Base-by-base conservation (phyloP, 2,329 filamentous ascomycete species). In the Ceratocystis destructans region DNA sequence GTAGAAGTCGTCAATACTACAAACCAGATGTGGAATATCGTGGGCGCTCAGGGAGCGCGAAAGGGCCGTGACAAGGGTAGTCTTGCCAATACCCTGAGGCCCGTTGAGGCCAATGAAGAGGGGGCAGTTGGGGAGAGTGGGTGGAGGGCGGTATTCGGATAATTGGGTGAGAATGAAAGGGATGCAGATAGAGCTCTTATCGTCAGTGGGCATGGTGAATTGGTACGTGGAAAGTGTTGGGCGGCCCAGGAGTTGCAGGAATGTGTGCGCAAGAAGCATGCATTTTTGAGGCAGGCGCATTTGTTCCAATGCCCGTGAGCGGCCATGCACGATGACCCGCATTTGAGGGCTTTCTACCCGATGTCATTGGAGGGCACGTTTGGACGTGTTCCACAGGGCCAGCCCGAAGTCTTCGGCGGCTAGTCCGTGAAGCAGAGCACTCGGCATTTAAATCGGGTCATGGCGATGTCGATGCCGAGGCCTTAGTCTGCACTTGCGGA, bases 1-100 rank as follows among this genome's bases (percentile, higher is more conserved):
- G 76, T 96, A 96, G 71, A 96, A 86, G 77, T 96, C 91, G 74
- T 96, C 92, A 70, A 96, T 87, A 74, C 88, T 92, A 74, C 90
- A 82, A 64, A 90, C 87, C 62, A 89, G 79, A 46, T 74, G 72
- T 28, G 89, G 79, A 22, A 80, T 80, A 72, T 86, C 79, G 37
- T 76, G 71, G 15, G 78, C 74, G 61, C 82, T 79, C 46, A 93
- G 82, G 15, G 82, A 83, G 22, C 79, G 73, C 70, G 84, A 81
- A 55, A 96, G 82, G 3, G 82, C 80, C 46, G 80, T 80, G 46
- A 92, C 91, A 71, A 96, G 82, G 12, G 92, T 95, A 2, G 92
- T 95, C 78, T 97, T 96, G 70, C 93, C 93, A 46, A 89, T 87
- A 68, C 93, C 93, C 77, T 96, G 93, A 33, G 96, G 85, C 68